phyloP scores from a whole-genome alignment of 1,284 basidiomycete genomes.

The Termitomyces sp. region DNA sequence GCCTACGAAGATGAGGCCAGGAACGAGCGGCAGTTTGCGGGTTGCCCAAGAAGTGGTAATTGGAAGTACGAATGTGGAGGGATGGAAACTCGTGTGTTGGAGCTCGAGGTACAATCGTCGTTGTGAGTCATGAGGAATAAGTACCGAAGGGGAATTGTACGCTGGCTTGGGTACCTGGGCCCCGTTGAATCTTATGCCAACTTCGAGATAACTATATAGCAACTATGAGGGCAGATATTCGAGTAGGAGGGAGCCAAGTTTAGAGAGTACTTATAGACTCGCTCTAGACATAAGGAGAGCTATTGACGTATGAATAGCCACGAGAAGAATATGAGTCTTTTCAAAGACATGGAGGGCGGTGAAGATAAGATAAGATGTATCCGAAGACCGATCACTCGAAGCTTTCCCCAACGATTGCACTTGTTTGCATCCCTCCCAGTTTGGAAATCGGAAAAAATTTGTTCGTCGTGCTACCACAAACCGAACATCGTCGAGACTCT shows the following conservation, averaged over 20 bases:
- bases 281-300: too few relatives aligned
- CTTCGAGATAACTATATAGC: background rate
- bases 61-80: background rate
- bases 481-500: slow-evolving; percentile 4
- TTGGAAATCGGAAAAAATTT: slow-evolving; percentile 16
- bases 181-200: background rate
- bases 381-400: background rate
- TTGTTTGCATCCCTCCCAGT: slow-evolving; percentile 20
- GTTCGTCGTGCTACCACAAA: background rate
- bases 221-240: background rate
- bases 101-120: too few relatives aligned
- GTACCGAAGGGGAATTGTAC: background rate
- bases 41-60: background rate
- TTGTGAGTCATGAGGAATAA: background rate
- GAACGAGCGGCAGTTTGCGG: background rate
- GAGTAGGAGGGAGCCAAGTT: too few relatives aligned
- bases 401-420: slow-evolving; percentile 9
- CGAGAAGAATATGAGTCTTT: too few relatives aligned
- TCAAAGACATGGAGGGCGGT: background rate
- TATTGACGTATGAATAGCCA: too few relatives aligned
- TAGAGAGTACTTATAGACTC: too few relatives aligned
- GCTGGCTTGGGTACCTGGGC: too few relatives aligned
- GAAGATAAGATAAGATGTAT: slow-evolving; percentile 5
- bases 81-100: background rate
- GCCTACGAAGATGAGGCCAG: background rate